Evolutionary conservation across 2,329 filamentous ascomycete genomes (phyloP).

Genomic region (Neofusicoccum umdonicola): DNA sequence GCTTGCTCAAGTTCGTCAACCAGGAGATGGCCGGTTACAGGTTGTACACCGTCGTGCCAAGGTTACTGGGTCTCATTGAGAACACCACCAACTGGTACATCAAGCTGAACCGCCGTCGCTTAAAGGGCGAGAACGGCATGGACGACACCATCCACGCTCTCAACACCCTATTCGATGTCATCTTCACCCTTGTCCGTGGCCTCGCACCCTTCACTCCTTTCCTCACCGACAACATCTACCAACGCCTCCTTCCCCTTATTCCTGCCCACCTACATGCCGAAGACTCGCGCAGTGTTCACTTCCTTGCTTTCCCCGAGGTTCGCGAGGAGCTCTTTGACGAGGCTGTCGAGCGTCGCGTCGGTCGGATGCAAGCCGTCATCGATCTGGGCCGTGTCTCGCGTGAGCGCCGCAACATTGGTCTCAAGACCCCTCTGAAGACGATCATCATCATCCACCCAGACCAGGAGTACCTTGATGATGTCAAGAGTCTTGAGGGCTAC

Average conservation of each 20-base stretch:
- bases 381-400: slow-evolving; percentile 83
- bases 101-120: slow-evolving; percentile 82
- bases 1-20: slow-evolving; percentile 86
- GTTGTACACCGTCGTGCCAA: slow-evolving; percentile 83
- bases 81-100: slow-evolving; percentile 99
- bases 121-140: slow-evolving; percentile 85
- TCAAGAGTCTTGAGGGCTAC: slow-evolving; percentile 82
- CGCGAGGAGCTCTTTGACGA: slow-evolving; percentile 83
- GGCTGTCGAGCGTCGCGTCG: slow-evolving; percentile 80
- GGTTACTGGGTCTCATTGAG: slow-evolving; percentile 79
- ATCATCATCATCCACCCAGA: slow-evolving; percentile 86
- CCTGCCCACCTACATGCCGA: slow-evolving; percentile 66
- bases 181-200: slow-evolving; percentile 83
- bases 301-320: slow-evolving; percentile 85
- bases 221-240: slow-evolving; percentile 91
- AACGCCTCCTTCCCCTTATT: slow-evolving; percentile 76
- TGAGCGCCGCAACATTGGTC: slow-evolving; percentile 77
- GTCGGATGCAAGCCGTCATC: slow-evolving; percentile 93
- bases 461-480: slow-evolving; percentile 77
- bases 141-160: slow-evolving; percentile 87
- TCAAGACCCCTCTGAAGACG: slow-evolving; percentile 89
- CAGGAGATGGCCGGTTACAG: slow-evolving; percentile 78
- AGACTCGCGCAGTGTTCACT: slow-evolving; percentile 86
- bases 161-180: slow-evolving; percentile 90
- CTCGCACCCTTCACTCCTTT: slow-evolving; percentile 95